phyloP scores from a whole-genome alignment of 345 rosid genomes.

The Iberis pinnata region DNA sequence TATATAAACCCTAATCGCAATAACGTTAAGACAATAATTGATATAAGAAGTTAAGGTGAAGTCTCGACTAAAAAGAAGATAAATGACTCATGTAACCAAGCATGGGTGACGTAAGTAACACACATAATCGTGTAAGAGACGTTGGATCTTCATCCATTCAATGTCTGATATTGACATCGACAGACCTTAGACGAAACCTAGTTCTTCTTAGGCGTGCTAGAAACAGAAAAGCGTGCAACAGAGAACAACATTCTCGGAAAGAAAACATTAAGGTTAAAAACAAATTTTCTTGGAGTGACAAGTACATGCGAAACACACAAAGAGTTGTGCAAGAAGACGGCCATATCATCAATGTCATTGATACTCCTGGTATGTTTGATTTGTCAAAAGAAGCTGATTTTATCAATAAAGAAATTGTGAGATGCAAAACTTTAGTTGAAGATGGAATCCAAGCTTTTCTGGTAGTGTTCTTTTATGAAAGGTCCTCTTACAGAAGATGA shows the following conservation, averaged over 20 bases:
- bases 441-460: conserved; percentile 81
- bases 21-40: no score
- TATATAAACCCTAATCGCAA: no score
- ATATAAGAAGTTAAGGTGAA: no score
- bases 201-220: conserved; percentile 92
- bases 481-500: conserved; percentile 68
- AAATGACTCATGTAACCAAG: no score
- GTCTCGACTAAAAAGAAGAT: no score
- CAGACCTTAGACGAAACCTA: conserved; percentile 44
- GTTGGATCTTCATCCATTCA: no score
- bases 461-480: conserved; percentile 62
- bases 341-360: conserved; percentile 69
- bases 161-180: no score
- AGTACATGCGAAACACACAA: conserved; percentile 61
- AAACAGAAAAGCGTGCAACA: conserved; percentile 87
- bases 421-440: conserved; percentile 71
- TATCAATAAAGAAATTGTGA: conserved; percentile 77
- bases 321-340: conserved; percentile 48
- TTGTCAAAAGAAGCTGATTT: conserved; percentile 51
- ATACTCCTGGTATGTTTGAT: conserved; percentile 97
- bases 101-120: no score
- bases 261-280: conserved; percentile 61
- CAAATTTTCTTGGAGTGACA: conserved; percentile 67
- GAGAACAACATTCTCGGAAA: conserved; percentile 78
- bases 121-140: no score